A percentile compares a stretch with the other conserved stretches of the same genome.
Conservation (phyloP, 345 rosid species). For the Citrus maxima region DNA sequence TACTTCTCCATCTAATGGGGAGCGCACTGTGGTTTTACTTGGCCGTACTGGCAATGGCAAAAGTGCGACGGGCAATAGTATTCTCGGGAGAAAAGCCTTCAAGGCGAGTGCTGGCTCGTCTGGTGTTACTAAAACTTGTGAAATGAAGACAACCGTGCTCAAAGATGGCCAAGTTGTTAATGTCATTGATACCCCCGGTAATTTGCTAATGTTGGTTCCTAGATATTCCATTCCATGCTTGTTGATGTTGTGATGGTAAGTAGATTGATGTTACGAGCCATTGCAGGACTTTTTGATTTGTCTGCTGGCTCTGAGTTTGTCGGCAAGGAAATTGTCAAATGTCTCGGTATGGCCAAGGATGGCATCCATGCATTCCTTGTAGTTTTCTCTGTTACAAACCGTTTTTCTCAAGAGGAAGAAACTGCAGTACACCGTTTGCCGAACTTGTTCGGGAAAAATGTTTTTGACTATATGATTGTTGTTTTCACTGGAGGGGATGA, state of each 20-base stretch:
- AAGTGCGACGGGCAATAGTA: constrained; percentile 88
- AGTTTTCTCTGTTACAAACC: constrained; percentile 60
- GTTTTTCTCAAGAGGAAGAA: constrained; percentile 71
- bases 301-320: constrained; percentile 55
- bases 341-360: constrained; percentile 75
- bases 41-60: constrained; percentile 95
- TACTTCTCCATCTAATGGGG: constrained; percentile 39
- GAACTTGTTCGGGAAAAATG: constrained; percentile 70
- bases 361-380: constrained; percentile 80
- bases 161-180: constrained; percentile 67
- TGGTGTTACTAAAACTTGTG: constrained; percentile 72
- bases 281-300: constrained; percentile 77
- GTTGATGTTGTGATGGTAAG: neutral
- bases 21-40: constrained; percentile 68
- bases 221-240: neutral
- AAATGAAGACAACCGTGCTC: constrained; percentile 48
- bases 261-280: constrained; percentile 3
- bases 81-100: constrained; percentile 69
- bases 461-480: constrained; percentile 70
- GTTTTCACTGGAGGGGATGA: constrained; percentile 94
- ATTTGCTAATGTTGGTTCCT: neutral
- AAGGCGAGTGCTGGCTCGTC: constrained; percentile 62
- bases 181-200: constrained; percentile 96
- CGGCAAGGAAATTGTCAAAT: constrained; percentile 80
- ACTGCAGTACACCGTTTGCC: constrained; percentile 63